Evolutionary conservation across 352 stramenopile genomes (phyloP), one percentile per base, ranked within the genome.

Genomic region (Phytophthora gonapodyides): DNA sequence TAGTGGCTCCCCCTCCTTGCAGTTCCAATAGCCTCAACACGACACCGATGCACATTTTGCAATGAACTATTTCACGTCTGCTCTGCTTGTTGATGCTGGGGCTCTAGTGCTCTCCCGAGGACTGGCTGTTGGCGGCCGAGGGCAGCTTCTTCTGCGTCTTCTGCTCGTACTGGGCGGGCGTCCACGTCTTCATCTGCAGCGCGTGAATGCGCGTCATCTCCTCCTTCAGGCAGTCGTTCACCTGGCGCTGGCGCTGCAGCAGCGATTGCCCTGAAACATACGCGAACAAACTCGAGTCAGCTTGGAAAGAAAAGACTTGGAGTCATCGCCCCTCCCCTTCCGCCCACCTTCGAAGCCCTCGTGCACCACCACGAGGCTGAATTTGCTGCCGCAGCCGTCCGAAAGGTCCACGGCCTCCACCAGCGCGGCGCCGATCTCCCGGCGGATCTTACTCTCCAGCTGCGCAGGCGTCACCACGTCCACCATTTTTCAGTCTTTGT

Each of bases 151-250:
- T 73, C 50, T 86, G 68, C 67, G 82, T 92, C 78, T 91, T 91
- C 55, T 91, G 79, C 65, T 88, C 77, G 66, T 92, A 94, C 73
- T 94, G 84, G 57, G 67, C 69, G 13, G 78, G 78, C 57, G 84
- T 94, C 84, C 84, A 94, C 31, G 82, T 94, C 73, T 92, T 92
- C 82, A 94, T 91, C 58, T 91, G 81, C 57, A 94, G 73, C 67
- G 85, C 85, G 66, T 94, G 85, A 56, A 94, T 94, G 52, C 73
- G 76, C 53, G 77, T 88, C 81, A 94, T 91, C 58, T 94, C 82
- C 57, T 92, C 85, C 55, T 87, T 89, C 8, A 94, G 72, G 30
- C 76, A 88, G 44, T 91, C 78, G 64, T 94, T 91, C 60, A 94
- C 83, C 21, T 75, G 69, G 37, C 83, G 82, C 50, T 94, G 85